phyloP scores from a whole-genome alignment of 2,329 filamentous ascomycete genomes.

The Aspergillus neotritici region DNA sequence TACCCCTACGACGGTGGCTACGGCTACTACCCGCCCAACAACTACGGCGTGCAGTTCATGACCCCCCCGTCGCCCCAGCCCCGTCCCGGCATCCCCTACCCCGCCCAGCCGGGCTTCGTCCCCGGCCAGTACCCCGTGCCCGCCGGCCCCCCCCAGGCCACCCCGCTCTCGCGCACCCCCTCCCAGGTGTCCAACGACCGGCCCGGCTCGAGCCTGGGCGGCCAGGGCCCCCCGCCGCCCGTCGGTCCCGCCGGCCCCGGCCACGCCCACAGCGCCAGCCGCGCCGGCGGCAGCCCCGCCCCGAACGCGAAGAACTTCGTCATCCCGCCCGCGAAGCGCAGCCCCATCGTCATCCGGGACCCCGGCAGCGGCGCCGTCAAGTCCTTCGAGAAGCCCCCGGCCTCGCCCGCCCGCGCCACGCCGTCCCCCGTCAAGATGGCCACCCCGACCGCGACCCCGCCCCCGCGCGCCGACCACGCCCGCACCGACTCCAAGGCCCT shows the following conservation, averaged over 20 bases:
- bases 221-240: constrained; percentile 47
- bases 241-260: constrained; percentile 47
- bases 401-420: constrained; percentile 51
- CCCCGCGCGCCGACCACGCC: constrained; percentile 66
- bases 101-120: constrained; percentile 45
- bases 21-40: constrained; percentile 38
- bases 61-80: constrained; percentile 43
- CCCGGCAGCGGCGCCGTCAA: constrained; percentile 72
- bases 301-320: constrained; percentile 59
- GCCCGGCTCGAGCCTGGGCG: constrained; percentile 53
- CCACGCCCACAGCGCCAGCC: constrained; percentile 49
- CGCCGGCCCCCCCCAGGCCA: constrained; percentile 50
- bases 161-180: constrained; percentile 72
- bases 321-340: constrained; percentile 60
- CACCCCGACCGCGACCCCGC: constrained; percentile 72
- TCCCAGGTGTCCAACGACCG: constrained; percentile 71
- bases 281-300: constrained; percentile 51
- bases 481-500: constrained; percentile 64
- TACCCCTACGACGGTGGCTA: constrained; percentile 51
- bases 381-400: constrained; percentile 62
- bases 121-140: constrained; percentile 47
- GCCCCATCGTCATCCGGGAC: constrained; percentile 78
- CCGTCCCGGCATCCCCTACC: constrained; percentile 46
- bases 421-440: constrained; percentile 56
- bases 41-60: constrained; percentile 39